Conservation (phyloP, 208 protist genomes). For the Angomonas deanei region DNA sequence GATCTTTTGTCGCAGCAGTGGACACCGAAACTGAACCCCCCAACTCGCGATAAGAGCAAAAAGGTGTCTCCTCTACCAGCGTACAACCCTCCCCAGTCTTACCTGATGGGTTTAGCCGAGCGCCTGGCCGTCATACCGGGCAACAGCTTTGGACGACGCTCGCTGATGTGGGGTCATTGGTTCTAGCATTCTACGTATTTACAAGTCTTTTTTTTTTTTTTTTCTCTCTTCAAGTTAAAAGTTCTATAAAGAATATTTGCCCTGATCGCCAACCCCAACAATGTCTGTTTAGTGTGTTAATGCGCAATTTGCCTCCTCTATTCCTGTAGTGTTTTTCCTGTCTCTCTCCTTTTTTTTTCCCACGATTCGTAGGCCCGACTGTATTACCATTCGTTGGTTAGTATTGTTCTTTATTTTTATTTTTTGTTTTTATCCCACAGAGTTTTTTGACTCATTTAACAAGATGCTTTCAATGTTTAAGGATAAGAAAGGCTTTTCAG, state of each 20-base stretch:
- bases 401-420: constrained; percentile 1
- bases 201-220: constrained; percentile 12
- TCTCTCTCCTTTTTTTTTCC: constrained; percentile 9
- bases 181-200: constrained; percentile 36
- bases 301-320: constrained; percentile 3
- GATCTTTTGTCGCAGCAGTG: constrained; percentile 20
- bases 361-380: background rate
- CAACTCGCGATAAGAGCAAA: constrained; percentile 25
- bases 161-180: constrained; percentile 87
- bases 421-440: constrained; percentile 1
- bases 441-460: too few species aligned
- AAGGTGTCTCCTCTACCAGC: constrained; percentile 39
- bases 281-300: background rate
- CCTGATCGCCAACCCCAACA: too few species aligned
- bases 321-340: constrained; percentile 3
- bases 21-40: constrained; percentile 54
- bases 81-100: constrained; percentile 73
- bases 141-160: constrained; percentile 71
- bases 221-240: constrained; percentile 7
- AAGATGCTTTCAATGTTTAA: constrained; percentile 79
- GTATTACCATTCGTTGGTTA: background rate
- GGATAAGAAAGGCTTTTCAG: constrained; percentile 55
- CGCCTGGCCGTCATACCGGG: constrained; percentile 74
- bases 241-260: too few species aligned
- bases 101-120: constrained; percentile 84